Percentiles rank a stretch among this genome's conserved stretches.
Conservation (phyloP, 75 land plant species). For the Selaginella moellendorffii region DNA sequence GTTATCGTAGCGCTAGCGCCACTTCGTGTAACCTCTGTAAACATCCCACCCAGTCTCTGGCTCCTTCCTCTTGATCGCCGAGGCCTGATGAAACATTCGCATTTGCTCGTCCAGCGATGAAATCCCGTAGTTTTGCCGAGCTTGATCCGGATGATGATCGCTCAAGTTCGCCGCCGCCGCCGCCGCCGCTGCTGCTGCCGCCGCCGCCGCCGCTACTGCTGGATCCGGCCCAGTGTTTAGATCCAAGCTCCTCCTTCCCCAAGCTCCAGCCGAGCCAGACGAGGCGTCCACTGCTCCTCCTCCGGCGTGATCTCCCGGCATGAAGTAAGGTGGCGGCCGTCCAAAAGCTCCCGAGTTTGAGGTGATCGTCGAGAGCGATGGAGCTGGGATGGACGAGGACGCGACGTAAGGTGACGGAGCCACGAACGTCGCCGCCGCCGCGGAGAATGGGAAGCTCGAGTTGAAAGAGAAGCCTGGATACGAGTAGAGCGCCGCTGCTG, state of each 20-base stretch:
- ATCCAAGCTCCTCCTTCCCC: slow-evolving; percentile 59
- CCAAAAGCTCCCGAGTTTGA: slow-evolving; percentile 34
- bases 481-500: slow-evolving; percentile 24
- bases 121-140: slow-evolving; percentile 11
- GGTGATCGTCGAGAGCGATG: slow-evolving; percentile 28
- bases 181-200: slow-evolving; percentile 3
- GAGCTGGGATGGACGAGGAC: slow-evolving; percentile 14
- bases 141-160: background rate
- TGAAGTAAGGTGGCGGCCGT: slow-evolving; percentile 34
- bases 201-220: slow-evolving; percentile 38
- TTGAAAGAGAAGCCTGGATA: slow-evolving; percentile 45
- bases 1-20: too few species aligned
- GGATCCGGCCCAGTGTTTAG: slow-evolving; percentile 75
- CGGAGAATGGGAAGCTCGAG: slow-evolving; percentile 34
- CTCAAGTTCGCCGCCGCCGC: background rate
- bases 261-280: slow-evolving; percentile 22
- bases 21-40: slow-evolving; percentile 13
- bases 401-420: slow-evolving; percentile 19
- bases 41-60: slow-evolving; percentile 65
- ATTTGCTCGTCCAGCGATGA: slow-evolving; percentile 17
- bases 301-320: slow-evolving; percentile 32
- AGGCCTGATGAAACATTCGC: slow-evolving; percentile 17
- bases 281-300: too few species aligned
- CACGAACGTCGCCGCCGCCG: slow-evolving; percentile 24
- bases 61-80: slow-evolving; percentile 58